These are phyloP conservation scores for Xylaria curta DNA, from an alignment of 495 filamentous ascomycete species.

Conservation along the genomic window DNA sequence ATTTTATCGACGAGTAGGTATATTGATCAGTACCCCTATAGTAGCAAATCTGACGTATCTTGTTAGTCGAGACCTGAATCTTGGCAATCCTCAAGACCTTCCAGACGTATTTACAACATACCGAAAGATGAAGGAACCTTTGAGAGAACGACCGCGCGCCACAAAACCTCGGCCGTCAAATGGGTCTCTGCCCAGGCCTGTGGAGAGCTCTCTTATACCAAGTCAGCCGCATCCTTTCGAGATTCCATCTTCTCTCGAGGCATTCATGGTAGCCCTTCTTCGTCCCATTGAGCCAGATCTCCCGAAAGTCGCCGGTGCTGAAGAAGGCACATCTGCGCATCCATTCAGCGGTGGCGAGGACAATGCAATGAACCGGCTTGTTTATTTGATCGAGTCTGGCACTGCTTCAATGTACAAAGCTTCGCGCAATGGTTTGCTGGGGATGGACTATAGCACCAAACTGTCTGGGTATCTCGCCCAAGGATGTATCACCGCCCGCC, in stretches of 20 bases:
- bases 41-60: not conserved
- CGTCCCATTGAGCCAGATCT: constrained; percentile 54
- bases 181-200: constrained; percentile 58
- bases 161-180: constrained; percentile 51
- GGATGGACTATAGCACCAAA: constrained; percentile 72
- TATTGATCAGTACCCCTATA: not conserved
- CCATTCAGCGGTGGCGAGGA: constrained; percentile 73
- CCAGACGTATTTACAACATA: constrained; percentile 74
- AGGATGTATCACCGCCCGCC: constrained; percentile 70
- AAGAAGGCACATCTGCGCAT: constrained; percentile 59
- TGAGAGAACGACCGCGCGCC: constrained; percentile 62
- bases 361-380: constrained; percentile 58
- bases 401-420: constrained; percentile 65
- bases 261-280: constrained; percentile 57
- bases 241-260: constrained; percentile 60
- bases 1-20: constrained; percentile 73
- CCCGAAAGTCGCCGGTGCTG: constrained; percentile 49
- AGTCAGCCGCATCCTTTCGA: constrained; percentile 63
- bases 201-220: constrained; percentile 53
- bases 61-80: constrained; percentile 62
- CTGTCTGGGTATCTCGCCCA: constrained; percentile 71
- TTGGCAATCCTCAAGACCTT: constrained; percentile 55
- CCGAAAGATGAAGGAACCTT: constrained; percentile 68
- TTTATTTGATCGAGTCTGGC: constrained; percentile 64
- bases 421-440: constrained; percentile 71